Evolutionary conservation across 192 early-diverging fungal species (phyloP).

Genomic region (Podila minutissima): DNA sequence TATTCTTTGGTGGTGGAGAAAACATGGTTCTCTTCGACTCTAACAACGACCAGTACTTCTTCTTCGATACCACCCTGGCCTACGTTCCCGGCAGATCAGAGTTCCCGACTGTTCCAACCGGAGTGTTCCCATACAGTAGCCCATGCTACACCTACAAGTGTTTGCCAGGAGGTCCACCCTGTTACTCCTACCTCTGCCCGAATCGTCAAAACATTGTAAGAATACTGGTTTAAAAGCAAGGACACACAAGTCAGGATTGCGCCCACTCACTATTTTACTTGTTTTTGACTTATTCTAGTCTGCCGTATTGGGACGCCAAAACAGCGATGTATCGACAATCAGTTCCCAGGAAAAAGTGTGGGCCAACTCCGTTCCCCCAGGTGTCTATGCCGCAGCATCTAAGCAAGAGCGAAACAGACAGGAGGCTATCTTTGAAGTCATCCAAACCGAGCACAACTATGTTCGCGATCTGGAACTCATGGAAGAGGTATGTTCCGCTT

Average conservation of each 20-base stretch:
- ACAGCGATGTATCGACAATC: constrained; percentile 33
- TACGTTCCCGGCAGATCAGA: constrained; percentile 35
- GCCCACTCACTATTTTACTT: background rate
- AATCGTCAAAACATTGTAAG: constrained; percentile 45
- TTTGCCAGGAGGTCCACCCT: constrained; percentile 26
- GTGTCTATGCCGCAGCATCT: constrained; percentile 32
- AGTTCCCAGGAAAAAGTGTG: constrained; percentile 43
- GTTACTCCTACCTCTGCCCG: constrained; percentile 45
- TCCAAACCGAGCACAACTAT: constrained; percentile 92
- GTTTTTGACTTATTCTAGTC: constrained; percentile 7
- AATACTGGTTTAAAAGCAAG: background rate
- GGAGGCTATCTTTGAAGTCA: constrained; percentile 95
- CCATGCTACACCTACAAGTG: constrained; percentile 36
- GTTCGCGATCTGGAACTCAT: constrained; percentile 87
- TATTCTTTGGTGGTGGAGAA: constrained; percentile 85
- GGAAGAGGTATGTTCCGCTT: constrained; percentile 72
- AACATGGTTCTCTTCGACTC: constrained; percentile 76
- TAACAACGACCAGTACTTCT: constrained; percentile 77
- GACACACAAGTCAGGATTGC: too few species aligned
- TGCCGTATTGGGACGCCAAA: constrained; percentile 16
- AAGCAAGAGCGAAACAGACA: constrained; percentile 85
- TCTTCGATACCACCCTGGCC: constrained; percentile 55
- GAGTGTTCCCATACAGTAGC: constrained; percentile 37
- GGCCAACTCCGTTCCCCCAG: constrained; percentile 45
- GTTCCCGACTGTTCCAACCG: constrained; percentile 32